Base-by-base conservation (phyloP, 2,329 filamentous ascomycete species). In the Claviceps paspali region DNA sequence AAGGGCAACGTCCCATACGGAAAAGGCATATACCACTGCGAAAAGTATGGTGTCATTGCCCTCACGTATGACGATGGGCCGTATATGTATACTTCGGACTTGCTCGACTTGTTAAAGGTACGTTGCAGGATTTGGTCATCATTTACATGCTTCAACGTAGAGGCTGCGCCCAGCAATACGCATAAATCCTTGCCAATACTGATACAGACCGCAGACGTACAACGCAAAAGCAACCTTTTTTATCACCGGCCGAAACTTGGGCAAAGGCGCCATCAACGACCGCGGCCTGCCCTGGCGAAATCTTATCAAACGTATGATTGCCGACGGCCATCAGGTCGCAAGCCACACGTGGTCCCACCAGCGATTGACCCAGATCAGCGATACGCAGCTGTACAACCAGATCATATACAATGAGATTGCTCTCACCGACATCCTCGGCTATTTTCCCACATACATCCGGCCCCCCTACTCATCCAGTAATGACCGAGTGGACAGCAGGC, bases 301-400 rank as follows among this genome's bases (percentile, higher is more conserved):
- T 30, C 46, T 60, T 14, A 52, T 63, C 34, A 45, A 48, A 29
- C 65, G 68, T 42, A 72, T 72, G 63, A 43, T 64, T 40, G 43
- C 51, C 29, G 64, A 68, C 5, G 70, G 70, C 9, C 75, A 79
- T 52, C 74, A 79, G 51, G 59, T 79, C 41, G 74, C 68, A 41
- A 69, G 64, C 11, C 74, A 64, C 39, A 65, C 63, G 1, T 65
- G 60, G 62, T 55, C 60, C 45, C 65, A 68, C 44, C 55, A 58
- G 41, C 57, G 63, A 27, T 54, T 68, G 6, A 57, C 57, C 9
- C 48, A 48, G 0, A 45, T 66, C 21, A 52, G 41, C 26, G 49
- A 52, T 8, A 34, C 45, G 1, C 51, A 55, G 26, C 52, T 63
- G 36, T 49, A 49, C 38, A 49, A 54, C 18, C 57, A 68, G 43